Evolutionary conservation across 257 asterid species (phyloP).

Genomic region (Paulownia fortunei): DNA sequence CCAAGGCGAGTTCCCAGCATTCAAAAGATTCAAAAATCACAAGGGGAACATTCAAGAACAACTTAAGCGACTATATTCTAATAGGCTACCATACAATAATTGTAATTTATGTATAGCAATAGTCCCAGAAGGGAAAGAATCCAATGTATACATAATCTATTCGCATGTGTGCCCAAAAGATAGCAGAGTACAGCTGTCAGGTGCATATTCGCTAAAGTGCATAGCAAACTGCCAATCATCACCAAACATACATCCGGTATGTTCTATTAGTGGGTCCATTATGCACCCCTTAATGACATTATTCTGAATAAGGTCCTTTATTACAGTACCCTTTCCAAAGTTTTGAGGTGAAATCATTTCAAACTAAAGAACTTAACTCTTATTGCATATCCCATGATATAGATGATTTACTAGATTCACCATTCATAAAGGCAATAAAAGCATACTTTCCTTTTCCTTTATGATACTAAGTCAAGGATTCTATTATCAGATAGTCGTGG

Average conservation of each 20-base stretch:
- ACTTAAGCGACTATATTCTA: neutral
- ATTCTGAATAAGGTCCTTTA: neutral
- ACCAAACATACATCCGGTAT: neutral
- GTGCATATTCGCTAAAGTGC: neutral
- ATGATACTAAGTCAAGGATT: slow-evolving; percentile 29
- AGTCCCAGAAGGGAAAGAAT: neutral
- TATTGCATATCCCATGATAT: slow-evolving; percentile 4
- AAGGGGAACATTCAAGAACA: slow-evolving; percentile 27
- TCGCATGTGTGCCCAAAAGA: neutral
- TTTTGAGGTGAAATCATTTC: slow-evolving; percentile 24
- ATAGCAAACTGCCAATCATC: slow-evolving; percentile 8
- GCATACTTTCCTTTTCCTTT: slow-evolving; percentile 26
- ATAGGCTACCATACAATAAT: neutral
- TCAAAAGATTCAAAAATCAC: slow-evolving; percentile 29
- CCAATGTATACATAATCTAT: neutral
- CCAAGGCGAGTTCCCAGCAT: slow-evolving; percentile 99
- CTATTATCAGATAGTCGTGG: slow-evolving; percentile 25
- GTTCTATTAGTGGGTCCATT: slow-evolving; percentile 21
- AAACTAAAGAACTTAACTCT: slow-evolving; percentile 8
- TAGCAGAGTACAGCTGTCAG: neutral
- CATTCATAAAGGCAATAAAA: slow-evolving; percentile 18
- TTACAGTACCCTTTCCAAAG: neutral
- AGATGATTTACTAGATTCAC: slow-evolving; percentile 4
- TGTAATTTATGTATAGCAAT: neutral
- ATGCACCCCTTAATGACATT: neutral